Conservation (phyloP, 306 rosid genomes). For the Urtica urens region DNA sequence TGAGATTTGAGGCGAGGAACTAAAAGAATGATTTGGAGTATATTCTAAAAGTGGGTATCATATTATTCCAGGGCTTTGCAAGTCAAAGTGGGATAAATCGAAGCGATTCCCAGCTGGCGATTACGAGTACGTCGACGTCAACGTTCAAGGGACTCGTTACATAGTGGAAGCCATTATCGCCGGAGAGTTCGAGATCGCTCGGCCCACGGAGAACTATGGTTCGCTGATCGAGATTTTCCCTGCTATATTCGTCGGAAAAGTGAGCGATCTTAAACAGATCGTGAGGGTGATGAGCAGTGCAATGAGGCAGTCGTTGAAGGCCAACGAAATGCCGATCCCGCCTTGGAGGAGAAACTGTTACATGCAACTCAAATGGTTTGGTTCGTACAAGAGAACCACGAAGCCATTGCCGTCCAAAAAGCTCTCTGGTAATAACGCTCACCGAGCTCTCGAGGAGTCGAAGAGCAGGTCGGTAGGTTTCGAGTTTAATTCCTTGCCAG, state of each 20-base stretch:
- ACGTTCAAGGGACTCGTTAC: slow-evolving; percentile 40
- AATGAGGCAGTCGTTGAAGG: slow-evolving; percentile 54
- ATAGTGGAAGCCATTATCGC: slow-evolving; percentile 42
- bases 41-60: not conserved
- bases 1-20: too few relatives aligned
- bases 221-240: slow-evolving; percentile 51
- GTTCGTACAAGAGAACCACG: slow-evolving; percentile 55
- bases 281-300: slow-evolving; percentile 53
- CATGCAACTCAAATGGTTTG: slow-evolving; percentile 71
- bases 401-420: slow-evolving; percentile 22
- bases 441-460: slow-evolving; percentile 7
- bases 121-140: slow-evolving; percentile 59
- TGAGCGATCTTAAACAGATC: slow-evolving; percentile 40
- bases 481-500: slow-evolving; percentile 30
- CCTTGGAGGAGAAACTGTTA: slow-evolving; percentile 83
- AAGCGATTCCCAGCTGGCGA: slow-evolving; percentile 47
- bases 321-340: slow-evolving; percentile 35
- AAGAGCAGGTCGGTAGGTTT: slow-evolving; percentile 31
- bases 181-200: slow-evolving; percentile 58
- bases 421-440: not conserved
- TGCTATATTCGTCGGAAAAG: slow-evolving; percentile 38
- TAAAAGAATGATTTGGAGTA: too few relatives aligned
- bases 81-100: slow-evolving; percentile 56
- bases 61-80: slow-evolving; percentile 58
- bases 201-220: slow-evolving; percentile 46